These are phyloP conservation scores for Talaromyces sp. DNA, from an alignment of 2,329 filamentous ascomycete species.

Conservation along the genomic window DNA sequence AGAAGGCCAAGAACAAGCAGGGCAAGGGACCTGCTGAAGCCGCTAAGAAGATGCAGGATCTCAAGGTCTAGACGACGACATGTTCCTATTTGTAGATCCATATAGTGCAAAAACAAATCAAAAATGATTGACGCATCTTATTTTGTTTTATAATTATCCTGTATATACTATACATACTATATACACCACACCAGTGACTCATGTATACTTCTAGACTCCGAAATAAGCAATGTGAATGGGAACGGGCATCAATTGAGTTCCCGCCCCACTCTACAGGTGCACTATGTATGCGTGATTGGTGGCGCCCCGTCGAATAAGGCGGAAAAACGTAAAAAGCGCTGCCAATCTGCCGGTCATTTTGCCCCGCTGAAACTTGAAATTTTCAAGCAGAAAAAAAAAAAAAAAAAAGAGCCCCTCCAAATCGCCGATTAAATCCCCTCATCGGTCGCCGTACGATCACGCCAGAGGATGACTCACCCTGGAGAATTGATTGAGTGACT, in stretches of 20 bases:
- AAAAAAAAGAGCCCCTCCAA: background rate
- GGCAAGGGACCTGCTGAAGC: constrained; percentile 38
- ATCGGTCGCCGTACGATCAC: background rate
- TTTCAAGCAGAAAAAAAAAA: background rate
- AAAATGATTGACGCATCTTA: background rate
- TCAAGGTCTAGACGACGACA: constrained; percentile 38
- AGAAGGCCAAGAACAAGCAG: constrained; percentile 54
- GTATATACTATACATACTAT: too few species aligned
- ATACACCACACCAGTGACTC: too few species aligned
- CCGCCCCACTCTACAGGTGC: too few species aligned
- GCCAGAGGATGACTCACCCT: background rate
- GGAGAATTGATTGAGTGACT: background rate
- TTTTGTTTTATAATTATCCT: too few species aligned
- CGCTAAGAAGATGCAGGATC: constrained; percentile 44
- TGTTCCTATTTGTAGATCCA: background rate
- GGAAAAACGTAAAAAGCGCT: too few species aligned
- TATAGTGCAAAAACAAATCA: background rate
- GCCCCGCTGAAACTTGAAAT: too few species aligned
- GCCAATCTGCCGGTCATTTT: too few species aligned
- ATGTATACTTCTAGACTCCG: too few species aligned
- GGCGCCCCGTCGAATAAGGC: background rate
- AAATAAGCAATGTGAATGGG: too few species aligned
- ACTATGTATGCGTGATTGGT: too few species aligned
- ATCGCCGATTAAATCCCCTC: background rate
- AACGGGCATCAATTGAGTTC: too few species aligned